Base-by-base conservation (phyloP, 495 filamentous ascomycete species). In the Talaromyces ruber region DNA sequence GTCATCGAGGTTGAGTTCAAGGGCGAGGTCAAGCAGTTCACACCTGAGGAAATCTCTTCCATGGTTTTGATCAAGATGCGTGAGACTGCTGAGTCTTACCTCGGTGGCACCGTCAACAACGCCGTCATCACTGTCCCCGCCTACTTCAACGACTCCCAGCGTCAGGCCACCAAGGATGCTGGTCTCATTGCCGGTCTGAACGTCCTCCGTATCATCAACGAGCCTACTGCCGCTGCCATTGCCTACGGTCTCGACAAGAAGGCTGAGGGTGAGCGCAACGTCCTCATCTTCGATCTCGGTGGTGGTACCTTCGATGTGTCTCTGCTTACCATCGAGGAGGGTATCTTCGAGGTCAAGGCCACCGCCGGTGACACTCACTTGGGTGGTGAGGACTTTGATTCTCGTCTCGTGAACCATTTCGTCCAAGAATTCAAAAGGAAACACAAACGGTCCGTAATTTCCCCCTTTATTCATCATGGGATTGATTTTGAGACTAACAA, bases 241-340 rank as follows among this genome's bases (percentile, higher is more conserved):
- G 92, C 95, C 68, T 98, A 98, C 74, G 94, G 95, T 84, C 87
- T 98, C 26, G 95, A 96, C 79, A 87, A 94, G 90, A 98, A 98
- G 87, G 84, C 84, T 47, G 86, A 87, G 79, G 96, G 95, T 82
- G 94, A 97, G 85, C 90, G 94, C 68, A 96, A 98, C 76, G 95
- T 98, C 66, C 86, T 98, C 66, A 98, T 98, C 81, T 98, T 97
- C 84, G 94, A 98, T 84, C 82, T 98, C 63, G 95, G 94, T 84
- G 94, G 95, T 85, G 94, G 94, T 84, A 98, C 95, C 74, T 98
- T 98, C 81, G 94, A 98, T 96, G 95, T 98, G 18, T 97, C 93
- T 58, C 91, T 98, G 59, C 84, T 98, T 59, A 96, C 93, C 78
- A 98, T 98, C 72, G 92, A 98, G 80, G 93, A 96, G 79, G 94